Base-by-base conservation (phyloP, 371 early-diverging fungal species). In the Lichtheimia ornata region DNA sequence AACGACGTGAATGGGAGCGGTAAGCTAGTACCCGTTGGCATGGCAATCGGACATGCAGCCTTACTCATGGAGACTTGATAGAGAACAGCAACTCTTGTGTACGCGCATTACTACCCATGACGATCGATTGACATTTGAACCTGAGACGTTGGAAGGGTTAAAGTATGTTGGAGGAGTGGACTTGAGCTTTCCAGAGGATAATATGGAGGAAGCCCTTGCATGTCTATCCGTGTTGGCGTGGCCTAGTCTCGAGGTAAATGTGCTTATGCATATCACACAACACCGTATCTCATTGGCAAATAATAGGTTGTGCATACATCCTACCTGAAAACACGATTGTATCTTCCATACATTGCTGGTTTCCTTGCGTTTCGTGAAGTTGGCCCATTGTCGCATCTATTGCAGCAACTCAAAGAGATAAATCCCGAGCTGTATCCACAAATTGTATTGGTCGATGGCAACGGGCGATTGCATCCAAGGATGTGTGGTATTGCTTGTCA, bases 361-460 rank as follows among this genome's bases (percentile, higher is more conserved):
- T 96, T 85, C 68, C 84, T 97, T 15, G 97, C 96, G 4, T 94
- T 95, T 72, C 88, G 96, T 9, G 97, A 97, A 64, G 84, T 86
- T 0, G 78, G 80, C 0, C 88, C 90, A 2, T 71, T 94, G 40
- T 51, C 80, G 27, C 51, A 69, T 0, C 71, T 92, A 40, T 64
- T 95, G 25, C 59, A 69, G 1, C 67, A 69, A 15, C 66, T 94
- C 18, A 80, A 79, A 52, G 17, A 51, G 6, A 52, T 63, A 2
- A 59, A 67, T 0, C 88, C 91, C 1, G 76, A 85, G 5, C 50
- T 91, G 15, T 82, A 76, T 58, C 91, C 95, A 2, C 92, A 94
- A 66, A 73, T 88, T 0, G 62, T 95, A 13, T 64, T 96, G 4
- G 93, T 96, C 0, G 97, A 97, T 71, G 97, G 96, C 25, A 95